Conservation (phyloP, 306 rosid genomes). For the Rosa multiflora region DNA sequence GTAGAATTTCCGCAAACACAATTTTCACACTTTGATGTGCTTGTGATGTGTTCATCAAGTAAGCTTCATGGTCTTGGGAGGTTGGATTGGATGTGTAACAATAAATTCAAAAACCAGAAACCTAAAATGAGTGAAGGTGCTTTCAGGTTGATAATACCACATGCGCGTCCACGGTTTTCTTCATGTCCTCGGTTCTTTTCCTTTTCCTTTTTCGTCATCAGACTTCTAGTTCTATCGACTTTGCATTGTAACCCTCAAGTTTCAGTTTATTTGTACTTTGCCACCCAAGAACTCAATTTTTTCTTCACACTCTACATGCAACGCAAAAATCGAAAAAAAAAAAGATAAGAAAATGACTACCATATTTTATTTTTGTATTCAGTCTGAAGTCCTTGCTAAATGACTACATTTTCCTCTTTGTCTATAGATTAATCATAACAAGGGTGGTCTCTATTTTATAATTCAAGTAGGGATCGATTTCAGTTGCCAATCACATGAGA, state of each 20-base stretch:
- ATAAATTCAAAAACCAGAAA: neutral
- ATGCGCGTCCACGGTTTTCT: constrained; percentile 13
- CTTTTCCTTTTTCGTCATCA: neutral
- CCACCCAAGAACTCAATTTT: neutral
- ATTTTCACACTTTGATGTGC: neutral
- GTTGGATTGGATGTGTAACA: neutral
- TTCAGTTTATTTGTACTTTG: neutral
- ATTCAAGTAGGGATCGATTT: too few species aligned
- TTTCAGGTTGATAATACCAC: neutral
- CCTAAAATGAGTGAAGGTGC: neutral
- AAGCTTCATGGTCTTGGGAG: neutral
- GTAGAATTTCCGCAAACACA: neutral
- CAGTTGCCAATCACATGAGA: neutral
- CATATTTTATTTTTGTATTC: neutral
- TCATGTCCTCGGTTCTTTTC: neutral
- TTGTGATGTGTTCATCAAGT: neutral
- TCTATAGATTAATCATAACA: neutral
- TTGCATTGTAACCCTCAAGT: neutral
- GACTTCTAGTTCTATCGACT: neutral
- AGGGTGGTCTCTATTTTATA: neutral
- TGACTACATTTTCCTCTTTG: neutral
- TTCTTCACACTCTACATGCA: neutral
- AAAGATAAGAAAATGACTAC: neutral
- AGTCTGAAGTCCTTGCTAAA: neutral
- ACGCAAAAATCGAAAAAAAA: neutral